Evolutionary conservation across 176 grass and related monocot genomes (phyloP).

Genomic region (Triticum turgidum): DNA sequence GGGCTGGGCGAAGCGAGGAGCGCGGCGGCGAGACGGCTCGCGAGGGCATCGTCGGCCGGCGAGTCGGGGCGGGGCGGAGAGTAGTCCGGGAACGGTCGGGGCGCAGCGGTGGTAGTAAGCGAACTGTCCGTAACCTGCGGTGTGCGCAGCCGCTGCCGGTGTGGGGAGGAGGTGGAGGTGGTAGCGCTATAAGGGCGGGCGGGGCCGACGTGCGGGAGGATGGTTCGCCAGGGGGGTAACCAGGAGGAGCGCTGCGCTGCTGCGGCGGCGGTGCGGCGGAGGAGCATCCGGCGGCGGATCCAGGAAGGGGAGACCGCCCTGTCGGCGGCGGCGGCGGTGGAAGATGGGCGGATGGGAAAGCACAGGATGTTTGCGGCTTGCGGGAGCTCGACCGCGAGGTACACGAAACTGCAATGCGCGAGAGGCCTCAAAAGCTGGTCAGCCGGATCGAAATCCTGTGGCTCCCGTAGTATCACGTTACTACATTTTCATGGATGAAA

Average conservation of each 20-base stretch:
- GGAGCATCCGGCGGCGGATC: constrained; percentile 34
- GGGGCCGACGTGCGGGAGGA: neutral
- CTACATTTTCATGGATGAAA: too few relatives aligned
- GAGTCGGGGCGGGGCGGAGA: constrained; percentile 57
- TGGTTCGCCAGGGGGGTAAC: neutral
- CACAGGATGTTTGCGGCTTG: neutral
- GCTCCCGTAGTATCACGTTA: neutral
- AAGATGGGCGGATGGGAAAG: neutral
- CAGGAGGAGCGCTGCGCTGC: constrained; percentile 24
- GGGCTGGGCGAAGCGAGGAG: constrained; percentile 38
- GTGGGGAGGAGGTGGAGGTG: neutral
- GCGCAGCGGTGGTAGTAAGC: neutral
- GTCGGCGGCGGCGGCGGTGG: constrained; percentile 1
- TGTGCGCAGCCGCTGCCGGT: neutral
- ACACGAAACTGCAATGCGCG: neutral
- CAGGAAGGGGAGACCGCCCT: constrained; percentile 8
- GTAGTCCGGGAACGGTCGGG: constrained; percentile 55
- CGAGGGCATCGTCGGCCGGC: constrained; percentile 48
- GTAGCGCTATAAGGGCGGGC: neutral
- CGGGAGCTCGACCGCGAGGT: neutral
- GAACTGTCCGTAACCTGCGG: neutral
- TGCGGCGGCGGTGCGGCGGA: constrained; percentile 25
- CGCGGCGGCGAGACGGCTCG: constrained; percentile 48
- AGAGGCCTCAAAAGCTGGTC: neutral
- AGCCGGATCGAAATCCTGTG: neutral